These are phyloP conservation scores for Fusarium cicatricum DNA, from an alignment of 2,329 filamentous ascomycete genomes.

Conservation along the genomic window DNA sequence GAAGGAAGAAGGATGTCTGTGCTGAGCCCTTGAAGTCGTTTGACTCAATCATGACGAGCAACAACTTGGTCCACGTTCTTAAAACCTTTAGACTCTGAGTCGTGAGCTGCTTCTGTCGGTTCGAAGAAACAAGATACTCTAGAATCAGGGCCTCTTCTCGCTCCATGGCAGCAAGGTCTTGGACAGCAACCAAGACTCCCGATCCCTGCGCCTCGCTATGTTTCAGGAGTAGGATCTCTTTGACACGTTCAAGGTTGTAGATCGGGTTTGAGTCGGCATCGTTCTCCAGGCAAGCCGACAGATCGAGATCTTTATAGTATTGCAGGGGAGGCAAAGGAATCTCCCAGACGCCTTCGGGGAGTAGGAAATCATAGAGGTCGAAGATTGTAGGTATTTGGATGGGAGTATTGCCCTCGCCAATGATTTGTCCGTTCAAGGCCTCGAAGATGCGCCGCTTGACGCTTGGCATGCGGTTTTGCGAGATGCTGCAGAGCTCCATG, in stretches of 20 bases:
- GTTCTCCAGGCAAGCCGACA: constrained; percentile 69
- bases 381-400: constrained; percentile 80
- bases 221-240: constrained; percentile 76
- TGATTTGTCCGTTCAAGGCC: constrained; percentile 80
- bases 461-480: constrained; percentile 73
- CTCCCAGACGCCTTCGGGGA: constrained; percentile 60
- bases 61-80: constrained; percentile 82
- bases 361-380: constrained; percentile 90
- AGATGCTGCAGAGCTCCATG: constrained; percentile 81
- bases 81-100: constrained; percentile 72
- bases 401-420: constrained; percentile 70
- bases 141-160: constrained; percentile 68
- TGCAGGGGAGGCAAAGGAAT: constrained; percentile 61
- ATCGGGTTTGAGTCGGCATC: constrained; percentile 64
- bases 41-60: constrained; percentile 83
- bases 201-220: constrained; percentile 66
- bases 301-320: constrained; percentile 72
- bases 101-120: constrained; percentile 67
- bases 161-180: constrained; percentile 61
- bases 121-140: constrained; percentile 68
- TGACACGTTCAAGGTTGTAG: constrained; percentile 75
- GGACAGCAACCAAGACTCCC: constrained; percentile 57
- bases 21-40: constrained; percentile 79
- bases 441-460: constrained; percentile 74
- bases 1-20: constrained; percentile 81